Evolutionary conservation across 805 yeast species (phyloP).

Genomic region (Yamadazyma kitorensis): DNA sequence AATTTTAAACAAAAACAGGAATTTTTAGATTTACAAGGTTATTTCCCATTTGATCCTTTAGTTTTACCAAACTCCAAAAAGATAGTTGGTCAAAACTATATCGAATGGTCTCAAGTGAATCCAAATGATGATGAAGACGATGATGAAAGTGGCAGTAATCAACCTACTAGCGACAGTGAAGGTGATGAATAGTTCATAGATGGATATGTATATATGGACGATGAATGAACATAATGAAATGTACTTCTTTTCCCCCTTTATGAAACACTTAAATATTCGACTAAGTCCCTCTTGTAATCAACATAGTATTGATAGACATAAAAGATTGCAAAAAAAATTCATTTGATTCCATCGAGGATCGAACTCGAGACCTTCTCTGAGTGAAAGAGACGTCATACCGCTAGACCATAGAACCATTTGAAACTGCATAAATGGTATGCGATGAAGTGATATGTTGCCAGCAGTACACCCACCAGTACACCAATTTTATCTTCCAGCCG

Average conservation of each 20-base stretch:
- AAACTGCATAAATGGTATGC: no score
- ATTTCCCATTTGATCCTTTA: constrained; percentile 94
- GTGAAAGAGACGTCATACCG: constrained; percentile 32
- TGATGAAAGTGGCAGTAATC: constrained; percentile 42
- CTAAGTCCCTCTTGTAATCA: no score
- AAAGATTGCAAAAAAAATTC: constrained; percentile 9
- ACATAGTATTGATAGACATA: constrained; percentile 5
- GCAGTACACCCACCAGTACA: no score
- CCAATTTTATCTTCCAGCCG: no score
- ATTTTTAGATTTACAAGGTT: constrained; percentile 86
- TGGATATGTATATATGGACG: neutral
- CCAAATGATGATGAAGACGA: constrained; percentile 61
- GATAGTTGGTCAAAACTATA: constrained; percentile 49
- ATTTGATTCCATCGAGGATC: constrained; percentile 30
- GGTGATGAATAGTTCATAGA: constrained; percentile 1
- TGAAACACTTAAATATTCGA: no score
- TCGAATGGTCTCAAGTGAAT: constrained; percentile 69
- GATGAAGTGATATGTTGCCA: no score
- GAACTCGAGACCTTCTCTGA: constrained; percentile 33
- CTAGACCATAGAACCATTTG: constrained; percentile 29
- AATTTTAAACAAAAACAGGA: constrained; percentile 68
- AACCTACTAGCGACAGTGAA: constrained; percentile 5
- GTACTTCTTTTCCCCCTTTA: no score
- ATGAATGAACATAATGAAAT: no score
- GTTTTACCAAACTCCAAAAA: constrained; percentile 61